These are phyloP conservation scores for Vanrija sp. DNA, from an alignment of 1,284 basidiomycete species.

Conservation along the genomic window DNA sequence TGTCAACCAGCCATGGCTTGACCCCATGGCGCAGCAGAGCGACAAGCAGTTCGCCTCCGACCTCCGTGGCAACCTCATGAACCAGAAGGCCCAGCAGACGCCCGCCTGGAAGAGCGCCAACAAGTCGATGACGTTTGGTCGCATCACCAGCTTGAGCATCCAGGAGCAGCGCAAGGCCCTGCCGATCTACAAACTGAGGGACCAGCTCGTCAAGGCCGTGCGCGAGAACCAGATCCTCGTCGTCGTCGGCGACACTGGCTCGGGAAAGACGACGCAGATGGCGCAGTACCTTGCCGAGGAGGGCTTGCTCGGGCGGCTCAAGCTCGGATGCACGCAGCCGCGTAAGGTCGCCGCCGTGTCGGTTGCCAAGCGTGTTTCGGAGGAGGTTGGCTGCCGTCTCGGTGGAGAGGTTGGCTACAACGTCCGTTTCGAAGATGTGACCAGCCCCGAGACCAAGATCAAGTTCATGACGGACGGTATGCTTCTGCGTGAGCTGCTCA, in stretches of 20 bases:
- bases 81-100: constrained; percentile 57
- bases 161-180: constrained; percentile 87
- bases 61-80: constrained; percentile 70
- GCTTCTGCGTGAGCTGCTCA: constrained; percentile 92
- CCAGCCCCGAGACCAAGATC: constrained; percentile 94
- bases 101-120: constrained; percentile 94
- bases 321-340: constrained; percentile 95
- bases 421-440: constrained; percentile 99
- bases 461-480: constrained; percentile 99
- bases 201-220: constrained; percentile 85
- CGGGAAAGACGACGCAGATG: constrained; percentile 92
- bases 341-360: constrained; percentile 98
- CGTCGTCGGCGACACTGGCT: constrained; percentile 93
- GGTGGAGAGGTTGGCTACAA: constrained; percentile 98
- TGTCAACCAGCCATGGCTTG: constrained; percentile 92
- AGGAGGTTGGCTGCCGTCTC: constrained; percentile 94
- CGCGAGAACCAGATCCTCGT: constrained; percentile 89
- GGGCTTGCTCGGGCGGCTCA: constrained; percentile 78
- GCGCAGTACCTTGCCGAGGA: constrained; percentile 87
- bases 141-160: constrained; percentile 84
- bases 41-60: constrained; percentile 94
- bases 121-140: constrained; percentile 91
- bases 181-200: constrained; percentile 95
- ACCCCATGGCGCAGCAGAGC: constrained; percentile 87
- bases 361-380: constrained; percentile 97